A percentile compares a stretch with the other conserved stretches of the same genome.
Evolutionary conservation across 2,329 filamentous ascomycete species (phyloP).

Genomic region (Thelonectria rubi): DNA sequence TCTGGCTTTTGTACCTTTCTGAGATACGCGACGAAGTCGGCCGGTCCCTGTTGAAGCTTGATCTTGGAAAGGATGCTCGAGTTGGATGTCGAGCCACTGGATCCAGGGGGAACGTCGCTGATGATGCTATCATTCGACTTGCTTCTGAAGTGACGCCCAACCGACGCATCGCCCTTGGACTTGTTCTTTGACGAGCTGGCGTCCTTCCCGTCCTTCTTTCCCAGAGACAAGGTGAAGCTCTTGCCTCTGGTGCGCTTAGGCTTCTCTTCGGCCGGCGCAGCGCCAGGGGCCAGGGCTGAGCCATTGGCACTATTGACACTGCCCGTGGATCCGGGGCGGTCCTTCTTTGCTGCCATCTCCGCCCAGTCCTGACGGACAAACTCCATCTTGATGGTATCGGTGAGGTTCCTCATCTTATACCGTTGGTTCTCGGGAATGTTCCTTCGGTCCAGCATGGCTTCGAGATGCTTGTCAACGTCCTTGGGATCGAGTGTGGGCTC

Average conservation of each 20-base stretch:
- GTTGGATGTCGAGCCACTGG: slow-evolving; percentile 63
- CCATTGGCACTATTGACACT: slow-evolving; percentile 51
- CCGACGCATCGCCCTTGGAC: slow-evolving; percentile 70
- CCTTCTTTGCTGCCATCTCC: slow-evolving; percentile 65
- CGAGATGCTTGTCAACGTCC: slow-evolving; percentile 65
- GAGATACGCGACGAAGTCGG: slow-evolving; percentile 88
- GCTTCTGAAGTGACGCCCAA: slow-evolving; percentile 72
- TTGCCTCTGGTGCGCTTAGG: slow-evolving; percentile 57
- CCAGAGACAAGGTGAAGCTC: slow-evolving; percentile 80
- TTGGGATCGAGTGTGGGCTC: slow-evolving; percentile 64
- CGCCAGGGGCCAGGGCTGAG: slow-evolving; percentile 50
- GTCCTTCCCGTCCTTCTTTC: slow-evolving; percentile 68
- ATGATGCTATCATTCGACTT: slow-evolving; percentile 78
- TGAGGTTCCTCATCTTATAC: slow-evolving; percentile 92
- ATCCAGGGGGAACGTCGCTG: slow-evolving; percentile 64
- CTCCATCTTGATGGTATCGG: slow-evolving; percentile 91
- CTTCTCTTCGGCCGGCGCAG: slow-evolving; percentile 55
- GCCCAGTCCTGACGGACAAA: slow-evolving; percentile 91
- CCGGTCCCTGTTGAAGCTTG: slow-evolving; percentile 77
- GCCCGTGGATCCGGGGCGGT: slow-evolving; percentile 56
- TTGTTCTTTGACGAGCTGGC: slow-evolving; percentile 78
- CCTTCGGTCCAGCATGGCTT: slow-evolving; percentile 78
- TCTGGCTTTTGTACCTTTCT: slow-evolving; percentile 83
- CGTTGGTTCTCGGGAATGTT: slow-evolving; percentile 95
- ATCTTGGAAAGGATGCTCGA: slow-evolving; percentile 72